Conservation (phyloP, 2,329 filamentous ascomycete genomes). For the Botrytis galanthina region DNA sequence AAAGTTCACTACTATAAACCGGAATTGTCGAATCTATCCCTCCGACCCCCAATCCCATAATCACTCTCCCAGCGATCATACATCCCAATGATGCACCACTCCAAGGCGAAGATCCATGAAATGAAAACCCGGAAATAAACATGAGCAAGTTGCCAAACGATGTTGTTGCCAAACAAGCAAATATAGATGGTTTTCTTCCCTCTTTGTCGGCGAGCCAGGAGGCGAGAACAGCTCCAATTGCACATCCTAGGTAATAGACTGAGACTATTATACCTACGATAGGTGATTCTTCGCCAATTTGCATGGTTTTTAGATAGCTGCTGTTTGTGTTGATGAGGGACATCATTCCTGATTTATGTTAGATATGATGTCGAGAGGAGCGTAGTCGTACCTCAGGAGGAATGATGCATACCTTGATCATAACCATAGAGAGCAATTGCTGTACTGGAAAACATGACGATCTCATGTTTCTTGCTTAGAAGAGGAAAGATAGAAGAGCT, state of each 20-base stretch:
- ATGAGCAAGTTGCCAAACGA: slow-evolving; percentile 58
- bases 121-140: slow-evolving; percentile 55
- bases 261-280: slow-evolving; percentile 47
- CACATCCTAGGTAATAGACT: slow-evolving; percentile 62
- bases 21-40: slow-evolving; percentile 61
- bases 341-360: slow-evolving; percentile 58
- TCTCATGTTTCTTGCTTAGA: slow-evolving; percentile 40
- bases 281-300: slow-evolving; percentile 40
- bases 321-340: slow-evolving; percentile 61
- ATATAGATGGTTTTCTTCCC: slow-evolving; percentile 55
- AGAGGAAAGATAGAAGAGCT: slow-evolving; percentile 30
- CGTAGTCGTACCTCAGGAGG: neutral
- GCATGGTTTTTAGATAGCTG: slow-evolving; percentile 56
- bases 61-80: slow-evolving; percentile 40
- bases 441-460: slow-evolving; percentile 42
- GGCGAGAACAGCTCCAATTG: slow-evolving; percentile 55
- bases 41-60: slow-evolving; percentile 57
- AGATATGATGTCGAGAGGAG: neutral
- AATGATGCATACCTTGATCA: slow-evolving; percentile 60
- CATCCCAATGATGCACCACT: slow-evolving; percentile 48
- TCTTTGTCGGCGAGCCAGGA: slow-evolving; percentile 53
- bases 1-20: slow-evolving; percentile 57
- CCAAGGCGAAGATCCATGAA: slow-evolving; percentile 42
- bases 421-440: slow-evolving; percentile 70
- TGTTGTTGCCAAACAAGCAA: slow-evolving; percentile 52